These are phyloP conservation scores for Calonectria multiphialidica DNA, from an alignment of 2,329 filamentous ascomycete genomes.

Conservation along the genomic window DNA sequence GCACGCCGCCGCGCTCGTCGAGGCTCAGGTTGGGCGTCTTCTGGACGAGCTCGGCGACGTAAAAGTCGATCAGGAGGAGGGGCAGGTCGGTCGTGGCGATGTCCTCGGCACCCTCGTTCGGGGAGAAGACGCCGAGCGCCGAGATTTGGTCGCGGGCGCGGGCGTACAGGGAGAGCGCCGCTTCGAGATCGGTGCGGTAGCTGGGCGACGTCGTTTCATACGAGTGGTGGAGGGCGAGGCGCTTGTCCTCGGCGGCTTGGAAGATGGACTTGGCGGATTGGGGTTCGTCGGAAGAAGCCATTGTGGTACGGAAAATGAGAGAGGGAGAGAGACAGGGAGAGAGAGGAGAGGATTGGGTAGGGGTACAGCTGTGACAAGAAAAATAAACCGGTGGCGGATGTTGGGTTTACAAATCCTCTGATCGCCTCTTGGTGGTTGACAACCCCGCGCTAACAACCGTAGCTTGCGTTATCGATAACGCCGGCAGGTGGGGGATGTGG, in stretches of 20 bases:
- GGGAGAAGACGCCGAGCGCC: slow-evolving; percentile 85
- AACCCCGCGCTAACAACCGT: slow-evolving; percentile 34
- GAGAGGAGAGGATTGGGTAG: not conserved
- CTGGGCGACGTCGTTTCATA: slow-evolving; percentile 73
- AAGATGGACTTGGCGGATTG: slow-evolving; percentile 64
- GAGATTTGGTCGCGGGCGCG: slow-evolving; percentile 78
- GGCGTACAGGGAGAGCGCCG: slow-evolving; percentile 78
- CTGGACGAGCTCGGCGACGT: slow-evolving; percentile 83
- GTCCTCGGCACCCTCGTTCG: slow-evolving; percentile 91
- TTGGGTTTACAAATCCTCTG: slow-evolving; percentile 35
- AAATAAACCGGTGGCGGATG: slow-evolving; percentile 11
- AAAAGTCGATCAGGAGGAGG: slow-evolving; percentile 83
- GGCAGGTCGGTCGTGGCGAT: slow-evolving; percentile 86
- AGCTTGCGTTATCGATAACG: slow-evolving; percentile 39
- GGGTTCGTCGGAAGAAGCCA: slow-evolving; percentile 56
- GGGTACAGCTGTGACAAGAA: not conserved
- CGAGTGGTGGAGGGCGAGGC: slow-evolving; percentile 71
- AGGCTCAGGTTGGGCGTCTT: slow-evolving; percentile 68
- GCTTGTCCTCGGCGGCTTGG: slow-evolving; percentile 62
- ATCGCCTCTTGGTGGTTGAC: slow-evolving; percentile 17
- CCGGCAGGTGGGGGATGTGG: not conserved
- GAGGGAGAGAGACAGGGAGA: not conserved
- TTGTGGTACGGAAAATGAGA: slow-evolving; percentile 26
- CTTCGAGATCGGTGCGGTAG: slow-evolving; percentile 76
- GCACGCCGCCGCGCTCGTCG: slow-evolving; percentile 69